These are phyloP conservation scores for Wakefieldia striispora DNA, from an alignment of 768 basidiomycete genomes.

Conservation along the genomic window DNA sequence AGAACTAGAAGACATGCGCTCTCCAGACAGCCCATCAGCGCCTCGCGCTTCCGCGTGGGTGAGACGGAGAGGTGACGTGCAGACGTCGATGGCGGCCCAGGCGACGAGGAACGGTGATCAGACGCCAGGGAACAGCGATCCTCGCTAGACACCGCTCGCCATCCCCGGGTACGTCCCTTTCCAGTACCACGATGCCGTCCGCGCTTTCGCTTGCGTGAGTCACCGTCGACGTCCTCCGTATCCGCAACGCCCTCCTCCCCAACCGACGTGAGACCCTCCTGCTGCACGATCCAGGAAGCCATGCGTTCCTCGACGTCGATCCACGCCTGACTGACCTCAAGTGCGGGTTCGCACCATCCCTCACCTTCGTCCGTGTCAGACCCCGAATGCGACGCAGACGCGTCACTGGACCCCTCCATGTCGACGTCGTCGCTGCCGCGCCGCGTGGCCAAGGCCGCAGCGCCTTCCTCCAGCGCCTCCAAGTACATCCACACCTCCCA, in stretches of 20 bases:
- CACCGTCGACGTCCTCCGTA: not conserved
- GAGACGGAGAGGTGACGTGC: not conserved
- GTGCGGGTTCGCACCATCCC: slow-evolving; percentile 25
- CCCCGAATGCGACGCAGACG: slow-evolving; percentile 19
- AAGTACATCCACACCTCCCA: slow-evolving; percentile 71
- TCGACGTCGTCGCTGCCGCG: slow-evolving; percentile 8
- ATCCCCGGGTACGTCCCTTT: slow-evolving; percentile 2
- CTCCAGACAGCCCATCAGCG: slow-evolving; percentile 30
- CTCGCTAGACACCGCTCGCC: not conserved
- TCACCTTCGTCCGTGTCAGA: slow-evolving; percentile 1
- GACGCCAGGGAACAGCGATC: not conserved
- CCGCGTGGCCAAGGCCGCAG: slow-evolving; percentile 12
- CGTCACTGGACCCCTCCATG: not conserved
- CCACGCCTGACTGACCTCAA: slow-evolving; percentile 38
- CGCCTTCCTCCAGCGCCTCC: slow-evolving; percentile 42
- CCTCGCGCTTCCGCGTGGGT: slow-evolving; percentile 17
- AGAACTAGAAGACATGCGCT: slow-evolving; percentile 31
- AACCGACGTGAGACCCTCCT: slow-evolving; percentile 10
- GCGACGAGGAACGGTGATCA: not conserved
- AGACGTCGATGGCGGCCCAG: not conserved
- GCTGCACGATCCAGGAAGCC: slow-evolving; percentile 23
- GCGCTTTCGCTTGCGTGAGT: slow-evolving; percentile 12
- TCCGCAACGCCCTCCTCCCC: not conserved
- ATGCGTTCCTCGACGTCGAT: slow-evolving; percentile 33
- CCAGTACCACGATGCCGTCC: slow-evolving; percentile 2